Evolutionary conservation across 305 asterid genomes (phyloP).

Genomic region (Fraxinus baroniana): DNA sequence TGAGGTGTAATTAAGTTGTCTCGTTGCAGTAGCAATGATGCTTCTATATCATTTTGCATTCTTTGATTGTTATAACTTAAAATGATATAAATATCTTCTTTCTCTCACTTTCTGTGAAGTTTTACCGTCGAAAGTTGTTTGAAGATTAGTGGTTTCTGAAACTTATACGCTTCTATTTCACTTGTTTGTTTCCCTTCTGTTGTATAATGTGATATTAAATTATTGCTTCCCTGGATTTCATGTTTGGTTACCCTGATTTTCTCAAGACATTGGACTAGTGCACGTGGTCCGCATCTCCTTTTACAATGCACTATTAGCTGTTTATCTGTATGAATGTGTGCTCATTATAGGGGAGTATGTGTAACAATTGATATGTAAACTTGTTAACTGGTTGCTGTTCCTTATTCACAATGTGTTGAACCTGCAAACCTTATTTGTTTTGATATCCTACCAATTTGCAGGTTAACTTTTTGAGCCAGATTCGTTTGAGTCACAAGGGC

Average conservation of each 20-base stretch:
- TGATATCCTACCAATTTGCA: conserved; percentile 35
- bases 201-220: background rate
- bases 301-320: background rate
- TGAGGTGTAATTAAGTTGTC: conserved; percentile 15
- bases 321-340: background rate
- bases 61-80: background rate
- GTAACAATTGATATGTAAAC: background rate
- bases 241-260: background rate
- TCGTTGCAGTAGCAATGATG: background rate
- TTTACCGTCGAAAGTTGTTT: background rate
- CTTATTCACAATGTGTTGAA: background rate
- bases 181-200: background rate
- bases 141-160: background rate
- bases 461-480: conserved; percentile 87
- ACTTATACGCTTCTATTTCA: background rate
- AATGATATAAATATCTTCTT: background rate
- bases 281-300: background rate
- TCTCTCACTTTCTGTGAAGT: background rate
- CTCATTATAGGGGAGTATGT: background rate
- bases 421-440: conserved; percentile 16
- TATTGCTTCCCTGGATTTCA: background rate
- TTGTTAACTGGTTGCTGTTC: background rate
- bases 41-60: background rate
- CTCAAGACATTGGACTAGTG: background rate
- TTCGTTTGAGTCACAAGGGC: conserved; percentile 76